phyloP scores from a whole-genome alignment of 192 early-diverging fungal species.

The Coemansia sp. region DNA sequence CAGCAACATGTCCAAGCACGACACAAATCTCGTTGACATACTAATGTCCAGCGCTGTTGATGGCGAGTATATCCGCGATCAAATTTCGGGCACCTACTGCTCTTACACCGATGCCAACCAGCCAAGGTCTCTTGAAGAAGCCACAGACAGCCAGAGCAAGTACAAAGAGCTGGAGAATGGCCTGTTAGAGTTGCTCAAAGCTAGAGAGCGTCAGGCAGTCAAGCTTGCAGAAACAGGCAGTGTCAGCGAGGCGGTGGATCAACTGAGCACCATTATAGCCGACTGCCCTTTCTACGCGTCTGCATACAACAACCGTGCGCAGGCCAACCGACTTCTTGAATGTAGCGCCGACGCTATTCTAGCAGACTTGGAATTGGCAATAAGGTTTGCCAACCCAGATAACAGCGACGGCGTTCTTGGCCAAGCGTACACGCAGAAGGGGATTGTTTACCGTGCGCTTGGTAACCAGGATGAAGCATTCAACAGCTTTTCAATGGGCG shows the following conservation, averaged over 20 bases:
- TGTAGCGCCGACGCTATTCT: slow-evolving; percentile 8
- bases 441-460: slow-evolving; percentile 47
- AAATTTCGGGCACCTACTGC: slow-evolving; percentile 31
- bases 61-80: slow-evolving; percentile 49
- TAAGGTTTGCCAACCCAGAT: slow-evolving; percentile 54
- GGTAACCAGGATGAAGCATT: slow-evolving; percentile 60
- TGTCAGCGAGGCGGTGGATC: slow-evolving; percentile 26
- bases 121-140: not conserved
- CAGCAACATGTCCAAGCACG: slow-evolving; percentile 18
- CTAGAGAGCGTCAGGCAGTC: slow-evolving; percentile 29
- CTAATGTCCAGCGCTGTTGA: slow-evolving; percentile 34
- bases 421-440: slow-evolving; percentile 68
- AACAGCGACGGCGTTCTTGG: slow-evolving; percentile 16
- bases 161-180: slow-evolving; percentile 9
- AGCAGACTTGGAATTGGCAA: slow-evolving; percentile 59
- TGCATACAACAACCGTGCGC: slow-evolving; percentile 66
- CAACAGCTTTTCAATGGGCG: slow-evolving; percentile 60
- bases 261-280: slow-evolving; percentile 45
- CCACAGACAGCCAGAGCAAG: not conserved
- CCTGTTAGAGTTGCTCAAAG: slow-evolving; percentile 11
- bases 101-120: slow-evolving; percentile 13
- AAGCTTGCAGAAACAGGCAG: slow-evolving; percentile 45
- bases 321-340: slow-evolving; percentile 49
- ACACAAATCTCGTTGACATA: slow-evolving; percentile 39
- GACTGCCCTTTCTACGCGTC: slow-evolving; percentile 59